Evolutionary conservation across 106 monocot species (phyloP).

Genomic region (Allium sativum): DNA sequence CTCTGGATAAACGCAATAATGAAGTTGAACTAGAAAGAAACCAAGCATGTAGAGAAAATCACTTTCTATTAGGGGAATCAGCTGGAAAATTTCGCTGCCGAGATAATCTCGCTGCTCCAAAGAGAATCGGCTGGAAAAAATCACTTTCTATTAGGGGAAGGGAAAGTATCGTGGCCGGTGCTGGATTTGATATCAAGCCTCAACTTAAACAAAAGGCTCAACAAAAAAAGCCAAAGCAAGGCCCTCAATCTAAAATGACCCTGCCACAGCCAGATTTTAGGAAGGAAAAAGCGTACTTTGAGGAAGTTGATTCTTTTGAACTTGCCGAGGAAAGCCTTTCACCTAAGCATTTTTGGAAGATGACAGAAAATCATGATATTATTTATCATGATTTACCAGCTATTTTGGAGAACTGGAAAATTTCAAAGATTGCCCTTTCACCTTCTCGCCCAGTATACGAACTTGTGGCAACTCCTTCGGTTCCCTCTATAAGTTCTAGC

Average conservation of each 20-base stretch:
- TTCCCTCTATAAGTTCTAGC: slow-evolving; percentile 8
- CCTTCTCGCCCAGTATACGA: slow-evolving; percentile 13
- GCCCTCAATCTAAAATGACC: slow-evolving; percentile 14
- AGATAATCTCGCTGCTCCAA: no score
- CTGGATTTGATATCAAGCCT: slow-evolving; percentile 26
- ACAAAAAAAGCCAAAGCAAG: slow-evolving; percentile 36
- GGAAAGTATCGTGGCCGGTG: slow-evolving; percentile 55
- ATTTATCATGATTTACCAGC: slow-evolving; percentile 51
- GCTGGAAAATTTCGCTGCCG: no score
- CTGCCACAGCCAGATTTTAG: slow-evolving; percentile 37
- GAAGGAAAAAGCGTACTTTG: slow-evolving; percentile 76
- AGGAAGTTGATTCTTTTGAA: slow-evolving; percentile 85
- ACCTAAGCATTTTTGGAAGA: slow-evolving; percentile 52
- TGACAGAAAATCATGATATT: slow-evolving; percentile 24
- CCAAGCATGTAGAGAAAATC: no score
- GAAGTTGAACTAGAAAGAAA: slow-evolving; percentile 51
- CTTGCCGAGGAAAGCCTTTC: slow-evolving; percentile 84
- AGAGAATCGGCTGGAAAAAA: no score
- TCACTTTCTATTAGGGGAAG: no score
- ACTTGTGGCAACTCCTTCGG: slow-evolving; percentile 12
- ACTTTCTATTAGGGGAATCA: no score
- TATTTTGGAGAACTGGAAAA: slow-evolving; percentile 70
- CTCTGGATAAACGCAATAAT: slow-evolving; percentile 58
- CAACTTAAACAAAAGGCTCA: slow-evolving; percentile 35
- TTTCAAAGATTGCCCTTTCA: slow-evolving; percentile 39